Base-by-base conservation (phyloP, 2,329 filamentous ascomycete species). In the Cadophora sp. region DNA sequence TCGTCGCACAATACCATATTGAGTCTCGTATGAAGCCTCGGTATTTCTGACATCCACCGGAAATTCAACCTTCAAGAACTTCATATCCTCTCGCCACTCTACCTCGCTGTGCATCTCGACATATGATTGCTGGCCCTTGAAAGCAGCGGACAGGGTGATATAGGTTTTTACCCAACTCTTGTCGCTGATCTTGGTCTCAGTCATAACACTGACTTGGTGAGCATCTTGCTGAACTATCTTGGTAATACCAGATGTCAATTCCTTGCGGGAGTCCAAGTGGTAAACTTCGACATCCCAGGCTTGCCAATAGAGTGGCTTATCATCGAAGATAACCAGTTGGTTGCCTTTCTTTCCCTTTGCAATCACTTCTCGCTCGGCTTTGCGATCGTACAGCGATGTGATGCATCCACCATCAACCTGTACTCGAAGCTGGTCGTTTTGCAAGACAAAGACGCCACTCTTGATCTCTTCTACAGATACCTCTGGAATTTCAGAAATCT, bases 31-130 rank as follows among this genome's bases (percentile, higher is more conserved):
- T 14, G 90, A 92, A 37, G 96, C 96, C 80, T 97, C 94, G 0
- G 91, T 97, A 80, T 95, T 97, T 73, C 89, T 88, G 71, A 98
- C 86, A 76, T 97, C 91, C 71, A 97, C 94, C 0, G 96, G 95
- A 81, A 99, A 99, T 79, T 99, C 96, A 62, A 98, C 95, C 84
- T 99, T 99, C 77, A 99, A 87, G 85, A 98, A 98, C 78, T 96
- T 97, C 91, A 96, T 97, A 14, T 89, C 93, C 80, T 99, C 96
- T 73, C 91, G 92, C 96, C 96, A 99, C 77, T 97, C 93, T n/a
- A 98, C 92, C 73, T 97, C 93, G 62, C 91, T 91, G 50, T 89
- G 86, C 71, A 95, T 89, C 72, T 97, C 92, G 19, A 98, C 86
- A 72, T 89, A 90, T 0, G 90, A 91, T 37, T 88, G 86, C 40